Evolutionary conservation across 495 filamentous ascomycete species (phyloP).

Genomic region (Aspergillus wentii): DNA sequence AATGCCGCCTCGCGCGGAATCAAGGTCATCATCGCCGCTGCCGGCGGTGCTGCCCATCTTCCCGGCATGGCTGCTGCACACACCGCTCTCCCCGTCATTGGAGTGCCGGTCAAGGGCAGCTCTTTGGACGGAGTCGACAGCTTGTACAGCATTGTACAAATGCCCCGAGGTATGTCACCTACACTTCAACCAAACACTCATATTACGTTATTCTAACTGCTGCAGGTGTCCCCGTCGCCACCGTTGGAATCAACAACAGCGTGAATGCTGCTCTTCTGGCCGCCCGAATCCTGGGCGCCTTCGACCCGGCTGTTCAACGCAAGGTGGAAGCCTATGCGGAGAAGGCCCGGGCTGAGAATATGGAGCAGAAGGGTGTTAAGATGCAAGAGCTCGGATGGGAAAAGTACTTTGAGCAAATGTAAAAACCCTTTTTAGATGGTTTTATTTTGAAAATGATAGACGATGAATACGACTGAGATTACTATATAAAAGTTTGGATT

Average conservation of each 20-base stretch:
- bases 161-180: constrained; percentile 62
- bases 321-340: constrained; percentile 68
- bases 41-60: constrained; percentile 86
- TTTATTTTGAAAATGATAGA: too few species aligned
- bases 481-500: too few species aligned
- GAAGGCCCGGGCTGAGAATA: constrained; percentile 59
- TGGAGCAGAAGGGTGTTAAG: constrained; percentile 49
- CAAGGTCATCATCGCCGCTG: constrained; percentile 91
- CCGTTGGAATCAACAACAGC: constrained; percentile 89
- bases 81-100: constrained; percentile 87
- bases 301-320: constrained; percentile 51
- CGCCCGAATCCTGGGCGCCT: constrained; percentile 73
- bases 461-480: too few species aligned
- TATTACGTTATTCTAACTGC: neutral
- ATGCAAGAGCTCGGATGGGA: constrained; percentile 59
- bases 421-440: too few species aligned
- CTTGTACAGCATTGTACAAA: constrained; percentile 85
- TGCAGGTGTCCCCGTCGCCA: constrained; percentile 76
- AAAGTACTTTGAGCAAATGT: constrained; percentile 62
- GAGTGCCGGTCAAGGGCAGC: constrained; percentile 84
- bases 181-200: too few species aligned
- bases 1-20: constrained; percentile 63
- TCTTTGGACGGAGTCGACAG: constrained; percentile 86
- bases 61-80: constrained; percentile 89
- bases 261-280: constrained; percentile 89